phyloP scores from a whole-genome alignment of 2,329 filamentous ascomycete genomes.

The Ceratocystis variospora region DNA sequence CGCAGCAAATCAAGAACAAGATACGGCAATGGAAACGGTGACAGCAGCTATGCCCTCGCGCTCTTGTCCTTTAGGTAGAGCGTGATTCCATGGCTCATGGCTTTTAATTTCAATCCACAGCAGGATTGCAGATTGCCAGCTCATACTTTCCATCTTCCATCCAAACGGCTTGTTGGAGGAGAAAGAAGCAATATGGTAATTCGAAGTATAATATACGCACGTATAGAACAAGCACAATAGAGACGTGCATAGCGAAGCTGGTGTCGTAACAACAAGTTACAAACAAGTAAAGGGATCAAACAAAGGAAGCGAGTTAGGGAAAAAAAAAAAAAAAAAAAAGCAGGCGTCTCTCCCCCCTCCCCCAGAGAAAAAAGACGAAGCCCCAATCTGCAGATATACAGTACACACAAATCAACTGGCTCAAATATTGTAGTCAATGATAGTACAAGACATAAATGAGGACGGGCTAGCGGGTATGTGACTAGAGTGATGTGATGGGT shows the following conservation, averaged over 20 bases:
- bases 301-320: not conserved
- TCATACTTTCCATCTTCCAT: not conserved
- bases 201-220: not conserved
- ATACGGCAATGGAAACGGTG: not conserved
- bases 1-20: not conserved
- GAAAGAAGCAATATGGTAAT: not conserved
- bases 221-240: not conserved
- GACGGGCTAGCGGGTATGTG: not conserved
- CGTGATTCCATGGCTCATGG: not conserved
- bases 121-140: conserved; percentile 7
- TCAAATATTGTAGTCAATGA: not conserved
- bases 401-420: too few species aligned
- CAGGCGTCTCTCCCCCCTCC: not conserved
- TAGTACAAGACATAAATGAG: not conserved
- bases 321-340: too few species aligned
- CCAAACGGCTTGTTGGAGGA: not conserved
- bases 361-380: not conserved
- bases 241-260: not conserved
- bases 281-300: conserved; percentile 1
- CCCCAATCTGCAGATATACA: not conserved
- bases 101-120: not conserved
- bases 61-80: not conserved
- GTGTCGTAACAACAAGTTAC: not conserved
- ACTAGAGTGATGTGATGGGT: not conserved
- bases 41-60: not conserved